These are phyloP conservation scores for Tylopilus cervinicoccineus DNA, from an alignment of 768 basidiomycete genomes.

Conservation along the genomic window DNA sequence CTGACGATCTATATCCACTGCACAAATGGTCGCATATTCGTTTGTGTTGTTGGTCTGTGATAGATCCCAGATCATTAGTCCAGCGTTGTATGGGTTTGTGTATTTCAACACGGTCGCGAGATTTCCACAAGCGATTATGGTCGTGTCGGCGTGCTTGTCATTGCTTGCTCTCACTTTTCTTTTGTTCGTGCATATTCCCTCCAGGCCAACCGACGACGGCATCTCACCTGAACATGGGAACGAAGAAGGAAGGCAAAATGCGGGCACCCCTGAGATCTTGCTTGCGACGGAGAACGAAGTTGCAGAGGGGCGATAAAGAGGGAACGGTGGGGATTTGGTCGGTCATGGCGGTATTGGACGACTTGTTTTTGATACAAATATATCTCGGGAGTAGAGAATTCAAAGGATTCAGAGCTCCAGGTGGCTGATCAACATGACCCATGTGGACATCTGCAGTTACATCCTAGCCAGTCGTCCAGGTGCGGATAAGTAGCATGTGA, in stretches of 20 bases:
- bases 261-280: not conserved
- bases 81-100: slow-evolving; percentile 66
- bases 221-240: not conserved
- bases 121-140: slow-evolving; percentile 69
- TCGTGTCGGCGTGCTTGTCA: slow-evolving; percentile 43
- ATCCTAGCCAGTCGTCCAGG: no score
- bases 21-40: not conserved
- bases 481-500: no score
- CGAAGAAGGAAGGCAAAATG: slow-evolving; percentile 3
- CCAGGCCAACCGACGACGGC: not conserved
- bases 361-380: not conserved
- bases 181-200: slow-evolving; percentile 42
- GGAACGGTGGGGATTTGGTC: not conserved
- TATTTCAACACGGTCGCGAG: slow-evolving; percentile 68
- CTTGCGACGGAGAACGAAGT: not conserved
- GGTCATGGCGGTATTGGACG: not conserved
- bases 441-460: not conserved
- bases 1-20: not conserved
- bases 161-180: slow-evolving; percentile 43
- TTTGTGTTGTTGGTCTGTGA: not conserved
- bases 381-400: not conserved
- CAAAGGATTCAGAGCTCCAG: not conserved
- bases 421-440: not conserved
- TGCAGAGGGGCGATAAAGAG: slow-evolving; percentile 2
- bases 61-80: slow-evolving; percentile 67